A percentile compares a stretch with the other conserved stretches of the same genome.
Evolutionary conservation across 83 land plant genomes (phyloP).

Genomic region (Thuja plicata): DNA sequence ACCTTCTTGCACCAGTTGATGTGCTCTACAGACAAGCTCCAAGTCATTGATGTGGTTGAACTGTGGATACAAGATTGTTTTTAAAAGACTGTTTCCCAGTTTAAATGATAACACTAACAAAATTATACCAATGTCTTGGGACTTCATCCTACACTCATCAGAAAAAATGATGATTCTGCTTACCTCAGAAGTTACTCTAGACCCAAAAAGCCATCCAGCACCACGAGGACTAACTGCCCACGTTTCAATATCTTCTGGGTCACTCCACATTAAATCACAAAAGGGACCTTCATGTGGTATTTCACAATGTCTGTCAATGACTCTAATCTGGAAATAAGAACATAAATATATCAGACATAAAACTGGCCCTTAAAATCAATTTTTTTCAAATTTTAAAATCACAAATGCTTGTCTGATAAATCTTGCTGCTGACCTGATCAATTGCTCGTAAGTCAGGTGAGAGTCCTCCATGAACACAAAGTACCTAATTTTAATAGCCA

Average conservation of each 20-base stretch:
- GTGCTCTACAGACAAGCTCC: constrained; percentile 98
- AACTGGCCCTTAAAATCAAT: too few species aligned
- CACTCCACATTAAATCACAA: constrained; percentile 99
- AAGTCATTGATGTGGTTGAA: constrained; percentile 94
- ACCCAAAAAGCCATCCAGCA: constrained; percentile 99
- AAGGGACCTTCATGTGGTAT: constrained; percentile 99
- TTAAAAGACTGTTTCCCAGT: not conserved
- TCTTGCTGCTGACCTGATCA: constrained; percentile 70
- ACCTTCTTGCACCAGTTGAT: constrained; percentile 99
- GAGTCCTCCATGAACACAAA: constrained; percentile 98
- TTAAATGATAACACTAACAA: not conserved
- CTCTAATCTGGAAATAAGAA: constrained; percentile 64
- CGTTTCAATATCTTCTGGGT: constrained; percentile 98
- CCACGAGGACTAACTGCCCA: constrained; percentile 99
- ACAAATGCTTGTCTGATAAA: not conserved
- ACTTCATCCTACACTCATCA: not conserved
- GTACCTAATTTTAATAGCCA: constrained; percentile 52
- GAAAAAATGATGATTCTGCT: not conserved
- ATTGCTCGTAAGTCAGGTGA: constrained; percentile 96
- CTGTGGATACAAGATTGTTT: not conserved
- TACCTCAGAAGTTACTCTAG: constrained; percentile 96
- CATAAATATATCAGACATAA: not conserved
- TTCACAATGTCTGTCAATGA: constrained; percentile 96
- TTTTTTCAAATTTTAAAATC: not conserved
- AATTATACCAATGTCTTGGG: not conserved